Percentiles rank a stretch among this genome's conserved stretches.
phyloP scores from a whole-genome alignment of 1,139 yeast genomes.

The Yamadazyma sp. region DNA sequence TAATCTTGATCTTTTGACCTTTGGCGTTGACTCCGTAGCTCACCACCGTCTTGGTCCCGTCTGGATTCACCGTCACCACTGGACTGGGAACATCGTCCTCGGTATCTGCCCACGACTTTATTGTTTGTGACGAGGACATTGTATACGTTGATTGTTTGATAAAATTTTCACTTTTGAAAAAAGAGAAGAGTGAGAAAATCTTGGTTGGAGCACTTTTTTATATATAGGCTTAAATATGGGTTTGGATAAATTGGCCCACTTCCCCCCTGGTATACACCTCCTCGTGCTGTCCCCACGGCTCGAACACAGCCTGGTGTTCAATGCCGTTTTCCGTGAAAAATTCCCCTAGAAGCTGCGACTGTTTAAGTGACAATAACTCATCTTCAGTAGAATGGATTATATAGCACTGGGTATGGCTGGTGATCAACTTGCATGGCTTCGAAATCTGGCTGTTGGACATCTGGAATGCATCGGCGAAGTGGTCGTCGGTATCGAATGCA shows the following conservation, averaged over 20 bases:
- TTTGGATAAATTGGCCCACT: conserved; percentile 17
- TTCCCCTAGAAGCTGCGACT: conserved; percentile 19
- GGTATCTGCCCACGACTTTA: conserved; percentile 67
- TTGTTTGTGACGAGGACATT: conserved; percentile 39
- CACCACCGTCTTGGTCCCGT: conserved; percentile 87
- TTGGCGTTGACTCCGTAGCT: conserved; percentile 73
- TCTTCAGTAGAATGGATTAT: conserved; percentile 34
- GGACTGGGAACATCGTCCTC: conserved; percentile 66
- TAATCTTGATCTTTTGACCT: conserved; percentile 83
- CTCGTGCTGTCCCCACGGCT: conserved; percentile 36
- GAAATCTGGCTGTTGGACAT: conserved; percentile 14
- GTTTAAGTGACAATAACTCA: conserved; percentile 32
- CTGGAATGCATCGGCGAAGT: conserved; percentile 26
- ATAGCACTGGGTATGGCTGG: conserved; percentile 7
- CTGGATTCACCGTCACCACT: conserved; percentile 72
- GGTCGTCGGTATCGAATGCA: conserved; percentile 27
- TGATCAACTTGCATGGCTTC: conserved; percentile 7
- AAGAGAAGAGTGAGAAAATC: conserved; percentile 2
- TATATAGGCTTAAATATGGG: not conserved
- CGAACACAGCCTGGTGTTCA: conserved; percentile 12
- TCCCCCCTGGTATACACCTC: conserved; percentile 28
- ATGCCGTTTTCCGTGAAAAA: conserved; percentile 15
- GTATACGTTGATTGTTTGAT: not conserved
- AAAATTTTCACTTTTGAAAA: conserved; percentile 2
- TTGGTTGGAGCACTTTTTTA: not conserved